Conservation (phyloP, 2,329 filamentous ascomycete genomes). For the Fusarium sp. region DNA sequence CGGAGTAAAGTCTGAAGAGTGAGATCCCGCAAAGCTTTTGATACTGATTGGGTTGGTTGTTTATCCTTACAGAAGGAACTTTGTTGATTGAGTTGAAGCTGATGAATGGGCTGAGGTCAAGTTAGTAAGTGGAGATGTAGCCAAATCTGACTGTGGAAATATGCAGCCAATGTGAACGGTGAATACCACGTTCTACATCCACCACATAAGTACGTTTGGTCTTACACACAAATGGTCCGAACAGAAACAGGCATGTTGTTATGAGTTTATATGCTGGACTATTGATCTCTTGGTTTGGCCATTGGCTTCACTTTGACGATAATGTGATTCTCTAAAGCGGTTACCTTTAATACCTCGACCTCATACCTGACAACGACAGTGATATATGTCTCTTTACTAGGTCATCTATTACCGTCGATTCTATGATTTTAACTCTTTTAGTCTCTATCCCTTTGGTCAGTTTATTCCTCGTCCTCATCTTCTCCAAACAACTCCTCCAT, state of each 20-base stretch:
- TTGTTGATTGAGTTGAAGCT: neutral
- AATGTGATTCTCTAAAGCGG: neutral
- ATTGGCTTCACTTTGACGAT: neutral
- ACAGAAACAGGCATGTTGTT: neutral
- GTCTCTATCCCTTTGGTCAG: conserved; percentile 49
- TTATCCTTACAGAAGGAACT: neutral
- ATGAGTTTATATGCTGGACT: no score
- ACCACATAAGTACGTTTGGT: neutral
- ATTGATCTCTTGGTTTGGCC: neutral
- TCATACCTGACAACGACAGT: neutral
- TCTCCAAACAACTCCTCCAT: conserved; percentile 47
- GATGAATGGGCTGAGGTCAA: neutral
- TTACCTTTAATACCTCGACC: neutral
- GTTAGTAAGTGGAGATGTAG: neutral
- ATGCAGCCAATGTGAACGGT: conserved; percentile 6
- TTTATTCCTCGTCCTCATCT: conserved; percentile 30
- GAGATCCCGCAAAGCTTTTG: no score
- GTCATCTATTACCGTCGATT: neutral
- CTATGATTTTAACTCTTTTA: conserved; percentile 52
- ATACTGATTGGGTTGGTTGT: fast-evolving
- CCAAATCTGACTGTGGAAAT: conserved; percentile 25
- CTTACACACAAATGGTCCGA: neutral
- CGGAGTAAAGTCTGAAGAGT: neutral
- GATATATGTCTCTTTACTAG: neutral
- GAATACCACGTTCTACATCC: neutral